Evolutionary conservation across 257 asterid genomes (phyloP), one percentile per base, ranked within the genome.

Genomic region (Voacanga thouarsii): DNA sequence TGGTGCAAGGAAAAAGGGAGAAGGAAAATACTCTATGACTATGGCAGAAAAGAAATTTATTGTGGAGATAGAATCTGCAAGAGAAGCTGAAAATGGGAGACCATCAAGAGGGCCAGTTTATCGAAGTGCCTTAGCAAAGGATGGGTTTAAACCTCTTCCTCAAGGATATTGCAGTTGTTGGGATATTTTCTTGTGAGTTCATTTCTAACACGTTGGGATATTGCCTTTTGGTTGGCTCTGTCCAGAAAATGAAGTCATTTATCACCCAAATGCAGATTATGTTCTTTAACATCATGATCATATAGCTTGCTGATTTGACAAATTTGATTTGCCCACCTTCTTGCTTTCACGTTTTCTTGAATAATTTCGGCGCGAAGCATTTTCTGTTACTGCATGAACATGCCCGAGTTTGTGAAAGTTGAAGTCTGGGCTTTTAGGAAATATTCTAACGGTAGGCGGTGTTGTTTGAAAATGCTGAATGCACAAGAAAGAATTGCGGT

Each of bases 91-190:
- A 87, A 78, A 85, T 76, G 92, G 91, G 83, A 92, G 78, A 73
- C 91, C 94, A 44, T 87, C 97, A 57, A 78, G 83, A 50, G 97
- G 97, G 0, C 87, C 97, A 19, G 96, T 89, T 81, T 90, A 84
- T 75, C 81, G 97, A 84, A 89, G 87, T 80, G 86, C 75, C 39
- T 74, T 89, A 64, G 96, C 81, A 1, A 79, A 80, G 81, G 81
- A 92, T 80, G 94, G 97, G 28, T 90, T 92, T 79, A 87, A 83
- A 81, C 88, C 88, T 12, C 88, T 89, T 78, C 85, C 93, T 77
- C 81, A 75, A 6, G 89, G 86, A 0, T 86, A 89, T 18, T 53
- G 87, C n/a, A 75, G 90, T 77, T 90, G 97, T 80, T 92, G 97
- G 97, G 94, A 90, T 77, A 84, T 90, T 80, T 92, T 92, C 85